Percentiles rank a stretch among this genome's conserved stretches.
Conservation (phyloP, 202 grass and related monocot genomes). For the Eragrostis tef region DNA sequence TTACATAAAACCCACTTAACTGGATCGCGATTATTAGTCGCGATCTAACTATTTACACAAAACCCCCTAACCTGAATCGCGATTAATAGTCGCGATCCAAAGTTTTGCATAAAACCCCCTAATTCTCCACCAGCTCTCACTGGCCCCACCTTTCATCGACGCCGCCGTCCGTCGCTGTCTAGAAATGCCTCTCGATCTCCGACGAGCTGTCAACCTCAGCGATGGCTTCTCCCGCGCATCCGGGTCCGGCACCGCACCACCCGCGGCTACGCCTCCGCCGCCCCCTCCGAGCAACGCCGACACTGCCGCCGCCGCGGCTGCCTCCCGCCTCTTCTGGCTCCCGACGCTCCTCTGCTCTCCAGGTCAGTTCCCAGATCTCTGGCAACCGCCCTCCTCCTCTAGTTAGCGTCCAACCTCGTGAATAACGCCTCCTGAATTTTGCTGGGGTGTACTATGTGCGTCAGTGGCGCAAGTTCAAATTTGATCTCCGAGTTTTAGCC, state of each 20-base stretch:
- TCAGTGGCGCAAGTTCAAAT: neutral
- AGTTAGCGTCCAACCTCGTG: constrained; percentile 5
- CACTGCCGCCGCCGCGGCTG: constrained; percentile 2
- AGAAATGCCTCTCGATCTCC: constrained; percentile 40
- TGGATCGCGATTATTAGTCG: too few species aligned
- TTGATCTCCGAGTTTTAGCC: neutral
- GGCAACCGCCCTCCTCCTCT: neutral
- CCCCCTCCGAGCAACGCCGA: constrained; percentile 22
- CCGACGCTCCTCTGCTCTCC: constrained; percentile 1
- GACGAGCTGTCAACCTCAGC: constrained; percentile 6
- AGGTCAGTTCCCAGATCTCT: constrained; percentile 48
- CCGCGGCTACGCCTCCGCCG: constrained; percentile 30
- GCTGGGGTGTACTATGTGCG: neutral
- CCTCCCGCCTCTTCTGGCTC: constrained; percentile 8
- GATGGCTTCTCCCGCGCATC: constrained; percentile 31
- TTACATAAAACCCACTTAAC: too few species aligned
- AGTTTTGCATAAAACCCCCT: neutral
- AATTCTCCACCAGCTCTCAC: neutral
- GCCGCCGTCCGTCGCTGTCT: constrained; percentile 32
- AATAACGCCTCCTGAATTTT: constrained; percentile 29
- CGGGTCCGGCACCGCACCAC: constrained; percentile 3
- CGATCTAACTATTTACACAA: too few species aligned
- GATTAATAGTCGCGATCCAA: neutral
- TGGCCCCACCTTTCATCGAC: constrained; percentile 22
- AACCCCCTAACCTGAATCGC: too few species aligned